These are phyloP conservation scores for Entophlyctis luteolus DNA, from an alignment of 192 early-diverging fungal species.

Conservation along the genomic window DNA sequence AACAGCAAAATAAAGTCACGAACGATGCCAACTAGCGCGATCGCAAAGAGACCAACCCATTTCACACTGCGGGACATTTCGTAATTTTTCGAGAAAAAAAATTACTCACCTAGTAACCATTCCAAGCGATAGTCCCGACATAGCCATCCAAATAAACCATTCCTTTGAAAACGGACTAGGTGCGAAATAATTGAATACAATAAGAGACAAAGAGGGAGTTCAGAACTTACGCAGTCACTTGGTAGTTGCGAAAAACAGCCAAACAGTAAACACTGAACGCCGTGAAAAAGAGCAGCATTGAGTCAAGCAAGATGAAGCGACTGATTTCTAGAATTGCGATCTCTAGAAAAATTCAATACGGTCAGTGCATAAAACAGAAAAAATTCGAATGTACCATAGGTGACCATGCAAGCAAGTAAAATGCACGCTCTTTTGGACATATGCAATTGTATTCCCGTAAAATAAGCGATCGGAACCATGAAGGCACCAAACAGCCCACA, in stretches of 20 bases:
- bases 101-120: constrained; percentile 61
- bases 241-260: constrained; percentile 70
- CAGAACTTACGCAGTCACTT: constrained; percentile 37
- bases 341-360: constrained; percentile 42
- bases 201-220: constrained; percentile 1
- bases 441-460: constrained; percentile 71
- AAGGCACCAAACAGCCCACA: constrained; percentile 83
- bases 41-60: constrained; percentile 93
- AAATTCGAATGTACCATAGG: not conserved
- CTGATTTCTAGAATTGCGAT: constrained; percentile 72
- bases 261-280: constrained; percentile 62
- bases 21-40: constrained; percentile 79
- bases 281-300: constrained; percentile 92
- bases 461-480: constrained; percentile 86
- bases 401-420: constrained; percentile 75
- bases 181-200: not conserved
- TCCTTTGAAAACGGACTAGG: constrained; percentile 75
- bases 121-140: constrained; percentile 85
- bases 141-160: constrained; percentile 87
- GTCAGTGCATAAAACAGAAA: constrained; percentile 10
- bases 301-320: constrained; percentile 91
- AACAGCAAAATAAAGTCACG: constrained; percentile 16
- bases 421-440: constrained; percentile 64
- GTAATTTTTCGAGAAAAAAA: constrained; percentile 13
- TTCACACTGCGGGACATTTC: constrained; percentile 64